Conservation (phyloP, 139 green algal species). For the Raphidocelis subcapitata region DNA sequence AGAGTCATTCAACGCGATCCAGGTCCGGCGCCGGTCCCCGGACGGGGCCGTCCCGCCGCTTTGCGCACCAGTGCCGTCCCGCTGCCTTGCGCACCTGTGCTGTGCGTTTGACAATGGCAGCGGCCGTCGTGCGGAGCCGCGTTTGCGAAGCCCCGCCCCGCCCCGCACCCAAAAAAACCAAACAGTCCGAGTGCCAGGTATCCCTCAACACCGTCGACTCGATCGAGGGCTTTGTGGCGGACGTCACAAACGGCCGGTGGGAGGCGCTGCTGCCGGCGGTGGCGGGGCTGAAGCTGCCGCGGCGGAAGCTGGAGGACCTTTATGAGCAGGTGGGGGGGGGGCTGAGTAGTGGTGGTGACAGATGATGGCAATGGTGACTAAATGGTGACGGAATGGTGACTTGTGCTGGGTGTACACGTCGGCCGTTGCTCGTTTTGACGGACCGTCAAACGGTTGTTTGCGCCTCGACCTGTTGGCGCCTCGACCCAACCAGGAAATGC, state of each 20-base stretch:
- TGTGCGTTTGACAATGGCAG: no score
- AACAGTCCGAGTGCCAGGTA: conserved; percentile 91
- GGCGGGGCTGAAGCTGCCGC: conserved; percentile 84
- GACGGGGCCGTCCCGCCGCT: no score
- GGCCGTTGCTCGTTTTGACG: no score
- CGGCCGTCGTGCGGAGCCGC: no score
- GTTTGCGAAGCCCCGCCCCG: no score
- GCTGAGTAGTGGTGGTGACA: background rate
- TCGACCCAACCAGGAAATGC: no score
- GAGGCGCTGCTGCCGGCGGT: conserved; percentile 87
- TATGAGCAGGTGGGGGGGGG: conserved; percentile 83
- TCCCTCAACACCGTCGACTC: conserved; percentile 94
- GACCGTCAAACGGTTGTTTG: no score
- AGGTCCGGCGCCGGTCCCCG: conserved; percentile 67
- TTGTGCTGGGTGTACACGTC: background rate
- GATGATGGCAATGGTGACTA: background rate
- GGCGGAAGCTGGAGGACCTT: conserved; percentile 85
- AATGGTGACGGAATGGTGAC: background rate
- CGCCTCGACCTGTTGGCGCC: no score
- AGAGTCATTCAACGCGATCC: conserved; percentile 86
- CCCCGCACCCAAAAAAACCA: background rate
- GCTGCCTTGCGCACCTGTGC: no score
- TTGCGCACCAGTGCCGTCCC: no score
- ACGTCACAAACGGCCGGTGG: conserved; percentile 90
- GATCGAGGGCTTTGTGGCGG: conserved; percentile 85